phyloP scores from a whole-genome alignment of 2,329 filamentous ascomycete genomes.

The Microascus cirrosus region DNA sequence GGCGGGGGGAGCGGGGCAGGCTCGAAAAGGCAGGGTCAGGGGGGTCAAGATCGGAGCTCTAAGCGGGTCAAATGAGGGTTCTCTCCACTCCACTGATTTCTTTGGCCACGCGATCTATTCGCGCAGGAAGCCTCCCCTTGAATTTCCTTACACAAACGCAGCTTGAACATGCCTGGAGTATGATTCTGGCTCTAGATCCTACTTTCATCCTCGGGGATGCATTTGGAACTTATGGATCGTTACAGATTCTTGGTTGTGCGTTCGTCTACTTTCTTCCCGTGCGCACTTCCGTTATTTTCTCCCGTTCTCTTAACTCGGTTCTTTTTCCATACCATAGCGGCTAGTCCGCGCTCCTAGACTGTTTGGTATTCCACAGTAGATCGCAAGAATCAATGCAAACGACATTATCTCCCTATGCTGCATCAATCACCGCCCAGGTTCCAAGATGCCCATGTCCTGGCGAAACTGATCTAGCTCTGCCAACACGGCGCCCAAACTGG shows the following conservation, averaged over 20 bases:
- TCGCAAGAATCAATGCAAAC: neutral
- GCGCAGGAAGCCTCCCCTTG: neutral
- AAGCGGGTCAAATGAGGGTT: constrained; percentile 6
- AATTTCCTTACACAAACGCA: neutral
- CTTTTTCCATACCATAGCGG: neutral
- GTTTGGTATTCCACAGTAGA: neutral
- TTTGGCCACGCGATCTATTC: neutral
- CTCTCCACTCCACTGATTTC: neutral
- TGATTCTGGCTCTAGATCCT: neutral
- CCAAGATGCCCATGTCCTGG: neutral
- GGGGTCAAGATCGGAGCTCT: constrained; percentile 12
- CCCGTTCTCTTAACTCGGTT: neutral
- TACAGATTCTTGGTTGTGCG: too few species aligned
- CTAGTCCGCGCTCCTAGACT: neutral
- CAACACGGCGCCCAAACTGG: constrained; percentile 31
- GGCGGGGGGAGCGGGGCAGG: constrained; percentile 10
- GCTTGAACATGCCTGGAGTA: neutral
- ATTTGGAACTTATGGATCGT: neutral
- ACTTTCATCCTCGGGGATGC: neutral
- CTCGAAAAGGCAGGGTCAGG: constrained; percentile 18
- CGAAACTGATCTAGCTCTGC: constrained; percentile 16
- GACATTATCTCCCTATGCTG: neutral
- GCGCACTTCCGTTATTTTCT: neutral
- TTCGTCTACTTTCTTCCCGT: neutral
- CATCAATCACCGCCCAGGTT: neutral